Percentiles rank a stretch among this genome's conserved stretches.
Conservation (phyloP, 2,329 filamentous ascomycete species). For the Calonectria naviculata region DNA sequence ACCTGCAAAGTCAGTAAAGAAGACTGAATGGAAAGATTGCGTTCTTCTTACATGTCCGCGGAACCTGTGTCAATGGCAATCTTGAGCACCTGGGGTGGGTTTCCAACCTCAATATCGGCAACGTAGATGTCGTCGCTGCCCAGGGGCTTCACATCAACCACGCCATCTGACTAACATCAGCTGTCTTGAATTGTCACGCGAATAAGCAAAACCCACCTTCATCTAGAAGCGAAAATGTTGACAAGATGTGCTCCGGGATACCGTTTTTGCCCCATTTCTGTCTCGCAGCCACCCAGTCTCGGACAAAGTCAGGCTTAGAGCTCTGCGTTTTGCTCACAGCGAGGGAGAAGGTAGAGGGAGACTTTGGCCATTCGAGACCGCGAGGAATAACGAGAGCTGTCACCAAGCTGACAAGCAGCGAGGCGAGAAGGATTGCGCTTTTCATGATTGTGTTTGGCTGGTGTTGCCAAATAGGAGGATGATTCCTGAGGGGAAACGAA, state of each 20-base stretch:
- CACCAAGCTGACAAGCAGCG: slow-evolving; percentile 25
- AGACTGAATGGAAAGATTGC: slow-evolving; percentile 45
- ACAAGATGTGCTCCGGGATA: slow-evolving; percentile 28
- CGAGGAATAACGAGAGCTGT: slow-evolving; percentile 27
- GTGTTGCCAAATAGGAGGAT: background rate
- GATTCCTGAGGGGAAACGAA: background rate
- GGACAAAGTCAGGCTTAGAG: slow-evolving; percentile 44
- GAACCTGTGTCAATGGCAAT: slow-evolving; percentile 67
- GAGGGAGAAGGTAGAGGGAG: slow-evolving; percentile 42
- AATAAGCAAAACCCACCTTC: slow-evolving; percentile 34
- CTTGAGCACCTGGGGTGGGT: slow-evolving; percentile 58
- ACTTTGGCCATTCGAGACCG: background rate
- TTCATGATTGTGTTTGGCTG: slow-evolving; percentile 26
- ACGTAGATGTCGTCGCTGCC: slow-evolving; percentile 56
- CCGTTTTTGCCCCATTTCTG: slow-evolving; percentile 48
- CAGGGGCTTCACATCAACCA: slow-evolving; percentile 49
- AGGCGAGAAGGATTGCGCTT: slow-evolving; percentile 24
- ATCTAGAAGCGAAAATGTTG: slow-evolving; percentile 42
- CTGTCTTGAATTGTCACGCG: background rate
- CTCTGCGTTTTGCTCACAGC: slow-evolving; percentile 34
- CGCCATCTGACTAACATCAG: slow-evolving; percentile 41
- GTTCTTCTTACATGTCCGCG: slow-evolving; percentile 70
- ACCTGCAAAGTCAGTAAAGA: slow-evolving; percentile 49
- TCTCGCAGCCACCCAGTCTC: slow-evolving; percentile 47
- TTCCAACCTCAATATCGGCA: slow-evolving; percentile 57